Evolutionary conservation across 495 filamentous ascomycete genomes (phyloP), one percentile per base, ranked within the genome.

Genomic region (Talaromyces liani): DNA sequence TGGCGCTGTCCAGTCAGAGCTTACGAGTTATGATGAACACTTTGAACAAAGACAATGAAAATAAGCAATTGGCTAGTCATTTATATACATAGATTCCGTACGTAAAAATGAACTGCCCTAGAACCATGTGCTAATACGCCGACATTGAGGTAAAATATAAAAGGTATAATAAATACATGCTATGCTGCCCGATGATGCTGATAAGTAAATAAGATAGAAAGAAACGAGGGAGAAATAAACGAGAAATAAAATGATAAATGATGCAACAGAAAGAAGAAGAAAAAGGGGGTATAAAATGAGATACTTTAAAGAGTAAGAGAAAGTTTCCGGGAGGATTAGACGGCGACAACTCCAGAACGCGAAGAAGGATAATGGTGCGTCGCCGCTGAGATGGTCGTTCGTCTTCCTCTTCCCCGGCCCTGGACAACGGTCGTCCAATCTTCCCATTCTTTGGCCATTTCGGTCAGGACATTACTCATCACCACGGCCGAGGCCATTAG

Each of bases 361-460:
- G 49, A 54, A 24, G 14, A 47, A 27, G 24, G 25, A 33, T 51
- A 22, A 29, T 62, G 41, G 27, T 49, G 59, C 27, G 29, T 31
- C 29, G 29, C 29, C 0, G 29, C 29, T 31, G 60, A 58, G 33
- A 63, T 12, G 27, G 63, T 64, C 5, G 58, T 51, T 6, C 22
- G 18, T 31, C 61, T 33, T 5, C 77, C 75, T 20, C 72, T 58
- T 64, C 65, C 53, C 61, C 77, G 79, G 29, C 83, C 82, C 64
- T 82, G 81, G 29, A 85, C 81, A 7, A 89, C 77, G 53, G 78
- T 82, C 65, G 83, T 87, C 93, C 93, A 97, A 64, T 97, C 92
- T 64, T 94, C 91, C 95, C 93, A 98, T 71, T 98, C 95, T 51
- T 84, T 83, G 34, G 90, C 89, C 68, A 98, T 94, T 74, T 98